phyloP scores from a whole-genome alignment of 805 yeast species.

The Saturnispora halmiae region DNA sequence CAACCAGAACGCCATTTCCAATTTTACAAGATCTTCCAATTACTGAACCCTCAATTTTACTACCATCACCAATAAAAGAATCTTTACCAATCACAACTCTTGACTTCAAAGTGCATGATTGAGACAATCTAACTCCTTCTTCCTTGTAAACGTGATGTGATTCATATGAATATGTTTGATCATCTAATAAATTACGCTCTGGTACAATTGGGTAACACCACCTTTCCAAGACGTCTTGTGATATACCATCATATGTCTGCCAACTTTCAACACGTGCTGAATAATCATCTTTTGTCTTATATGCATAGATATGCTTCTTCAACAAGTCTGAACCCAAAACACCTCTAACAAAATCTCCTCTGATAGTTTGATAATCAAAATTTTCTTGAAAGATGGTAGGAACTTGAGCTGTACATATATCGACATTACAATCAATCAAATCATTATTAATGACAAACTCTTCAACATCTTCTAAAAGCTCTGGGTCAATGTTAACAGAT shows the following conservation, averaged over 20 bases:
- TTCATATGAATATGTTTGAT: conserved; percentile 70
- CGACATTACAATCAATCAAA: conserved; percentile 92
- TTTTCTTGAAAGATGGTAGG: conserved; percentile 95
- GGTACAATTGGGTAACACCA: conserved; percentile 92
- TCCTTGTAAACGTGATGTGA: conserved; percentile 86
- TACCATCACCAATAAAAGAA: conserved; percentile 67
- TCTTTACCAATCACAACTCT: conserved; percentile 76
- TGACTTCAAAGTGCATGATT: conserved; percentile 77
- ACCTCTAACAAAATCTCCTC: conserved; percentile 85
- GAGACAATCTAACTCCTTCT: conserved; percentile 79
- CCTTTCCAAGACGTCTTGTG: conserved; percentile 82
- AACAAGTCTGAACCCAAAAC: conserved; percentile 83
- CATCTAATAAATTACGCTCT: conserved; percentile 66
- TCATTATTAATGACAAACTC: conserved; percentile 83
- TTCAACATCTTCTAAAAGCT: conserved; percentile 64
- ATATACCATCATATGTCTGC: conserved; percentile 85
- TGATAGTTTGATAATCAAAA: conserved; percentile 82
- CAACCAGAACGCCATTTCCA: conserved; percentile 65
- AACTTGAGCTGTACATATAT: conserved; percentile 88
- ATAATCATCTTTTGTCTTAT: conserved; percentile 68
- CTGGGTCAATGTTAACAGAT: conserved; percentile 67
- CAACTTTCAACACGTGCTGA: conserved; percentile 95
- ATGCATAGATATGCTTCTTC: conserved; percentile 85
- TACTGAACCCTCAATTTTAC: conserved; percentile 57
- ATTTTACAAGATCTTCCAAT: conserved; percentile 82